Evolutionary conservation across 2,329 filamentous ascomycete species (phyloP).

Genomic region (Metarhizium sp.): DNA sequence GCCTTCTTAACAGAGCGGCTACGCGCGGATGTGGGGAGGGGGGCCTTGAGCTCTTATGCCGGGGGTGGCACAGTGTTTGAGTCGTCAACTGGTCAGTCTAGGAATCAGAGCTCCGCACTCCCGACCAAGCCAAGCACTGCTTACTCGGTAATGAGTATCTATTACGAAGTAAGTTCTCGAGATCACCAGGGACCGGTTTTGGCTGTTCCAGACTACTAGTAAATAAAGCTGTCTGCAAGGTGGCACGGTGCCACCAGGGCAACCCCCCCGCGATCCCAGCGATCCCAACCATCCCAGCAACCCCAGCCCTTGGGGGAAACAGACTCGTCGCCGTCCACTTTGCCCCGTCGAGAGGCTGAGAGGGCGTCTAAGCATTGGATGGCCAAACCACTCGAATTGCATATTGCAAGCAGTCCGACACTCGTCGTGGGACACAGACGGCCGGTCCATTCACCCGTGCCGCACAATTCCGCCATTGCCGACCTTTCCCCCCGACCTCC

Average conservation of each 20-base stretch:
- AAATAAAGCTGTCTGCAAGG: not conserved
- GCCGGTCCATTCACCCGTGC: conserved; percentile 10
- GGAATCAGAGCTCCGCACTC: too few relatives aligned
- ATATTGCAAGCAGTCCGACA: not conserved
- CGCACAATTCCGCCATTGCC: conserved; percentile 9
- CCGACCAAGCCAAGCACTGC: too few relatives aligned
- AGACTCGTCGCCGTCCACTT: not conserved
- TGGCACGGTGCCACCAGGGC: not conserved
- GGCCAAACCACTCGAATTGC: not conserved
- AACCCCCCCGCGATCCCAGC: not conserved
- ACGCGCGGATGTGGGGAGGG: conserved; percentile 5
- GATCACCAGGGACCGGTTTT: too few relatives aligned
- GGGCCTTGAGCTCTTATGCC: not conserved
- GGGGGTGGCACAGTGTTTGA: not conserved
- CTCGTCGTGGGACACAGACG: not conserved
- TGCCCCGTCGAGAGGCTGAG: not conserved
- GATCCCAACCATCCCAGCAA: not conserved
- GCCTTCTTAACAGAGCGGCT: conserved; percentile 4
- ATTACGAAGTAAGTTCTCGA: too few relatives aligned
- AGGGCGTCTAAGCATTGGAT: not conserved
- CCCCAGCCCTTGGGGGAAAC: not conserved
- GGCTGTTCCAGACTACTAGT: too few relatives aligned
- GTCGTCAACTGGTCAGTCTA: too few relatives aligned
- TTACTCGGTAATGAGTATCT: too few relatives aligned
- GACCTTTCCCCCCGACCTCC: not conserved